These are phyloP conservation scores for Phycomyces blakesleeanus DNA, from an alignment of 192 early-diverging fungal genomes.

Conservation along the genomic window DNA sequence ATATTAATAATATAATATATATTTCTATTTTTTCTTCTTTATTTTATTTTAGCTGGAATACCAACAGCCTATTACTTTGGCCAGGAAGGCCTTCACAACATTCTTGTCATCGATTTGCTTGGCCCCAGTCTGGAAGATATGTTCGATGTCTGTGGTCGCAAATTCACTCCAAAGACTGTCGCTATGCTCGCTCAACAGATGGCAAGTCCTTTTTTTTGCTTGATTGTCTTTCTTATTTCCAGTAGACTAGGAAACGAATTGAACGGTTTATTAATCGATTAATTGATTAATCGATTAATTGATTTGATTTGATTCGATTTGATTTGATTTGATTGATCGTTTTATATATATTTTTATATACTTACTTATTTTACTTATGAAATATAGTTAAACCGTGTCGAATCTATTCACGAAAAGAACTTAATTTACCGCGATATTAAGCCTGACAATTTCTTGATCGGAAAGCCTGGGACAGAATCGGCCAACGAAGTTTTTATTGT, in stretches of 20 bases:
- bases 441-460: conserved; percentile 97
- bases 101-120: conserved; percentile 91
- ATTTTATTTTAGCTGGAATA: conserved; percentile 63
- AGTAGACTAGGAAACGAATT: background rate
- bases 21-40: background rate
- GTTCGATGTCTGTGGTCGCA: conserved; percentile 92
- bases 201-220: conserved; percentile 41
- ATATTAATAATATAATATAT: background rate
- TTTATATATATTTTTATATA: too few relatives aligned
- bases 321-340: too few relatives aligned
- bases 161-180: conserved; percentile 88
- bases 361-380: too few relatives aligned
- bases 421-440: conserved; percentile 98
- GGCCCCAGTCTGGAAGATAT: conserved; percentile 93
- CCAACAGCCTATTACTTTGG: conserved; percentile 93
- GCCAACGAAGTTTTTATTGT: conserved; percentile 80
- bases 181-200: conserved; percentile 95
- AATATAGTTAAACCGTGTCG: conserved; percentile 66
- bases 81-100: conserved; percentile 91
- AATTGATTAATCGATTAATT: too few relatives aligned
- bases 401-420: conserved; percentile 92
- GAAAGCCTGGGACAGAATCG: conserved; percentile 59
- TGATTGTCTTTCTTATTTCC: background rate
- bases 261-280: background rate
- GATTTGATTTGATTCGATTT: too few relatives aligned